Conservation (phyloP, 495 filamentous ascomycete species). For the Glutinoglossum americanum region DNA sequence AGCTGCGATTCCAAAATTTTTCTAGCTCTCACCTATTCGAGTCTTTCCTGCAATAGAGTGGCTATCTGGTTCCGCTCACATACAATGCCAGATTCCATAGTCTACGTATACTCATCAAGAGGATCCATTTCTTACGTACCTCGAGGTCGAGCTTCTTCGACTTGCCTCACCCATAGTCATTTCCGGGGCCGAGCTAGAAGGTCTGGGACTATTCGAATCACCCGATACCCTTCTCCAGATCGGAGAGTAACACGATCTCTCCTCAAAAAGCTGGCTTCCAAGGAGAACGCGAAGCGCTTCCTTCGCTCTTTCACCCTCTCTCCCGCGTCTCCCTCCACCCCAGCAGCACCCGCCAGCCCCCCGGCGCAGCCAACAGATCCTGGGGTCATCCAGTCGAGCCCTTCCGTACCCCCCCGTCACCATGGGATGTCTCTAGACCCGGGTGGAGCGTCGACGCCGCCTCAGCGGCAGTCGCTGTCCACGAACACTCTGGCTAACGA, state of each 20-base stretch:
- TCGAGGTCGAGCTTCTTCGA: background rate
- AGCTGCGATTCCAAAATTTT: background rate
- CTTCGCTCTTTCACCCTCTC: slow-evolving; percentile 18
- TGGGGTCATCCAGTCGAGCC: background rate
- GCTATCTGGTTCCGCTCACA: background rate
- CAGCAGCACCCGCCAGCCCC: background rate
- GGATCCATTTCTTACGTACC: background rate
- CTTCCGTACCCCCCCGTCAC: background rate
- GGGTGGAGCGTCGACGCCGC: background rate
- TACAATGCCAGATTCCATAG: background rate
- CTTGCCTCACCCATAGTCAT: background rate
- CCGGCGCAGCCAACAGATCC: background rate
- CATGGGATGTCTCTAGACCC: background rate
- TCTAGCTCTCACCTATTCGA: background rate
- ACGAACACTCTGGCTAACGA: background rate
- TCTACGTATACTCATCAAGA: background rate
- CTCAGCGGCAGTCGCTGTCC: background rate
- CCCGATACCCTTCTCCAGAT: slow-evolving; percentile 8
- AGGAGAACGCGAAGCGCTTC: slow-evolving; percentile 23
- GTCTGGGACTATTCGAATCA: slow-evolving; percentile 5
- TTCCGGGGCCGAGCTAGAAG: background rate
- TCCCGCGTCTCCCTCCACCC: background rate
- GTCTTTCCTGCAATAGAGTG: background rate
- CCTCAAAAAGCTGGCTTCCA: slow-evolving; percentile 20
- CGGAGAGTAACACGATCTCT: background rate